Percentiles rank a stretch among this genome's conserved stretches.
Conservation (phyloP, 495 filamentous ascomycete species). For the Lindgomyces ingoldianus region DNA sequence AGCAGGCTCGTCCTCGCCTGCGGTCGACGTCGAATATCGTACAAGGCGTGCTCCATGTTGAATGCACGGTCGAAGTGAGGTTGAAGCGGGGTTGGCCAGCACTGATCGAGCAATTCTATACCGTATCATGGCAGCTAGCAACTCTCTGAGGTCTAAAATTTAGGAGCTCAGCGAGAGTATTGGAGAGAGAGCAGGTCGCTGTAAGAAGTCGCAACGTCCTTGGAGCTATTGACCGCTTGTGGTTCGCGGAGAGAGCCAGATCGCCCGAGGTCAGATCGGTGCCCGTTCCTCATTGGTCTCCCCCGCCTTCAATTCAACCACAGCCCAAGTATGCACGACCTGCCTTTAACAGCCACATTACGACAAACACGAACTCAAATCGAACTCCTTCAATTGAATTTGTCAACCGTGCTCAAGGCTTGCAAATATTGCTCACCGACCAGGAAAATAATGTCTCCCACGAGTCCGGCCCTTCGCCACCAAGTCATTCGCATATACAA, state of each 20-base stretch:
- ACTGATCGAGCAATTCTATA: not conserved
- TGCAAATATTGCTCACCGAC: not conserved
- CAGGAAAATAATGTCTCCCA: constrained; percentile 41
- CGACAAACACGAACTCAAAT: too few relatives aligned
- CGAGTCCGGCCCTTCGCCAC: constrained; percentile 57
- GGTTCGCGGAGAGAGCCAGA: too few relatives aligned
- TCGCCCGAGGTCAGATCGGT: constrained; percentile 18
- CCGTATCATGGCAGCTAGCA: not conserved
- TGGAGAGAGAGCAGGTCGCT: not conserved
- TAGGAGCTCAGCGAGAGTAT: not conserved
- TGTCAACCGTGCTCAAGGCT: not conserved
- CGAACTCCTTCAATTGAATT: too few relatives aligned
- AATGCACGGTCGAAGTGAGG: not conserved
- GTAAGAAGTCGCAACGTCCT: not conserved
- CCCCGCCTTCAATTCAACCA: constrained; percentile 9
- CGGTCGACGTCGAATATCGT: not conserved
- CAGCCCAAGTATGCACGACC: too few relatives aligned
- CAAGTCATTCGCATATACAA: constrained; percentile 92
- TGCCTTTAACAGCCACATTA: too few relatives aligned
- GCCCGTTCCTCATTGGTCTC: constrained; percentile 3
- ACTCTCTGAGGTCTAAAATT: not conserved
- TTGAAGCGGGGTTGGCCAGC: not conserved
- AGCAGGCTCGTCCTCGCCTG: constrained; percentile 2
- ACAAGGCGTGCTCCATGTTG: not conserved
- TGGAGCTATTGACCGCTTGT: too few relatives aligned